Conservation (phyloP, 2,329 filamentous ascomycete species). For the Fusarium hostae region DNA sequence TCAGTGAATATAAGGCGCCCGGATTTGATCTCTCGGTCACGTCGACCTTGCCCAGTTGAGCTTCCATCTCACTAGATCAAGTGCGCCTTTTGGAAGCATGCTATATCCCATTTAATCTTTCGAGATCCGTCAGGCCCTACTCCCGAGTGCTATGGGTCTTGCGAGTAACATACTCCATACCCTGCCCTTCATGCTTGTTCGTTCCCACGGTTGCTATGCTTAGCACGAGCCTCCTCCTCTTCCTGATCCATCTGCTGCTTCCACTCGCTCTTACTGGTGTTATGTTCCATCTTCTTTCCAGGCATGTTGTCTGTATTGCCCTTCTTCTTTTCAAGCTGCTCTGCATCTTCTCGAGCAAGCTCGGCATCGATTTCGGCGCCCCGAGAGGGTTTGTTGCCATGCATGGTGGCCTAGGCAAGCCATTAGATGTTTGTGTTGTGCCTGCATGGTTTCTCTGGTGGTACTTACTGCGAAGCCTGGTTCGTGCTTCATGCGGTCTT, state of each 20-base stretch:
- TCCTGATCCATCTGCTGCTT: neutral
- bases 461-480: constrained; percentile 23
- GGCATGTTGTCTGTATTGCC: constrained; percentile 13
- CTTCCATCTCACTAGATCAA: neutral
- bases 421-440: neutral
- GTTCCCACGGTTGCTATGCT: neutral
- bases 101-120: neutral
- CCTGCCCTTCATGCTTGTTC: neutral
- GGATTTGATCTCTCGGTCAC: fast-evolving
- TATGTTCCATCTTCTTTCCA: constrained; percentile 8
- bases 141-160: neutral
- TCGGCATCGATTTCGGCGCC: constrained; percentile 23
- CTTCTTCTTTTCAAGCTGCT: constrained; percentile 17
- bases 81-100: neutral
- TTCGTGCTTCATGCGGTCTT: constrained; percentile 27
- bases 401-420: constrained; percentile 15
- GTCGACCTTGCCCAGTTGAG: neutral
- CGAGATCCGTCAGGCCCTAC: neutral
- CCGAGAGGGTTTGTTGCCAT: constrained; percentile 24
- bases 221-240: neutral
- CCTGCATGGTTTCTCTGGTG: fast-evolving
- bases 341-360: constrained; percentile 23
- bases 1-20: neutral
- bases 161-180: neutral
- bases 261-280: neutral